Conservation (phyloP, 441 rosid genomes). For the Pelargonium myrrhifolium region DNA sequence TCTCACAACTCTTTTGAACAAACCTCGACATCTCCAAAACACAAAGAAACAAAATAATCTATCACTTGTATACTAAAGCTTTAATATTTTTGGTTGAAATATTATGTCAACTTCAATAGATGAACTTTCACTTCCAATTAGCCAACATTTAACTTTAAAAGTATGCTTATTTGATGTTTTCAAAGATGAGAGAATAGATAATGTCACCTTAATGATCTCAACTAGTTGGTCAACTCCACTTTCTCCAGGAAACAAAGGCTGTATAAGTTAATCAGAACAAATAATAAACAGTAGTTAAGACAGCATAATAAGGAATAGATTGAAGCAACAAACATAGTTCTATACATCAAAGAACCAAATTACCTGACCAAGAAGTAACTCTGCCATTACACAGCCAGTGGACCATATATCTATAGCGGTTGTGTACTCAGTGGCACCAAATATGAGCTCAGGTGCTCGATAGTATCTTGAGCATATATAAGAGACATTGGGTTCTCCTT, state of each 20-base stretch:
- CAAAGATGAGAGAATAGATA: constrained; percentile 7
- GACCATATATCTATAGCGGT: constrained; percentile 99
- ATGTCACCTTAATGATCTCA: constrained; percentile 88
- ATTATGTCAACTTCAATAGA: not conserved
- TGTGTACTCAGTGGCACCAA: constrained; percentile 96
- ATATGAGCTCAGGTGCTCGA: constrained; percentile 97
- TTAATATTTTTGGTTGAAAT: not conserved
- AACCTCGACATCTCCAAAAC: too few relatives aligned
- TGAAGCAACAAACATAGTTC: constrained; percentile 5
- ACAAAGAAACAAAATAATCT: too few relatives aligned
- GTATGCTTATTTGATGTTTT: not conserved
- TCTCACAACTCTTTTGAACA: too few relatives aligned
- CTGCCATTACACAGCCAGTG: constrained; percentile 99
- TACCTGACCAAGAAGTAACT: constrained; percentile 96
- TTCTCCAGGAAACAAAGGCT: constrained; percentile 99
- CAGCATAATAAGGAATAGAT: not conserved
- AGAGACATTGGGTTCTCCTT: constrained; percentile 96
- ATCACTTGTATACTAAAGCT: not conserved
- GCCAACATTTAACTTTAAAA: too few relatives aligned
- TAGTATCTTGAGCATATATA: constrained; percentile 96
- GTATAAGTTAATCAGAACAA: constrained; percentile 21
- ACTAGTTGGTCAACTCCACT: constrained; percentile 98
- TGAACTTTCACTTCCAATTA: constrained; percentile 8
- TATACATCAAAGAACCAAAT: constrained; percentile 6
- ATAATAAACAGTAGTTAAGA: not conserved